Evolutionary conservation across 2,329 filamentous ascomycete genomes (phyloP).

Genomic region (Colletotrichum viniferum): DNA sequence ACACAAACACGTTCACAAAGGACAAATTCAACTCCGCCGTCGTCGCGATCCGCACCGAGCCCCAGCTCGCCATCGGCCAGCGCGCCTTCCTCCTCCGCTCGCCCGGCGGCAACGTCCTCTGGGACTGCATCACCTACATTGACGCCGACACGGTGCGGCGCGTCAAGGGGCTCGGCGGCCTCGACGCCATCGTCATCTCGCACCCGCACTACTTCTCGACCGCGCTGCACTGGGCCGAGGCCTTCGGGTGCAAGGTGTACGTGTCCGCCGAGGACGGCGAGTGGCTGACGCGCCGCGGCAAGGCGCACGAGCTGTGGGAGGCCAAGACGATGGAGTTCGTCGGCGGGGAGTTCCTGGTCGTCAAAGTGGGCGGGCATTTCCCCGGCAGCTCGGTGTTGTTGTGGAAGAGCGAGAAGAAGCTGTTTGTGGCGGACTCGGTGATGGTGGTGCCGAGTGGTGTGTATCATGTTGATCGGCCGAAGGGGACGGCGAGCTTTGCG

Average conservation of each 20-base stretch:
- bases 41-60: conserved; percentile 52
- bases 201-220: conserved; percentile 87
- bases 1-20: conserved; percentile 60
- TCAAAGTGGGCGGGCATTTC: conserved; percentile 82
- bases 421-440: conserved; percentile 82
- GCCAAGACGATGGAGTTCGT: conserved; percentile 44
- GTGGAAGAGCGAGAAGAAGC: conserved; percentile 51
- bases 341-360: conserved; percentile 57
- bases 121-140: conserved; percentile 77
- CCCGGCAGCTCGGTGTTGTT: conserved; percentile 73
- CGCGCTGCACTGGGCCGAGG: conserved; percentile 73
- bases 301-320: conserved; percentile 51
- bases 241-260: conserved; percentile 74
- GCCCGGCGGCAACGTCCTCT: conserved; percentile 72
- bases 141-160: conserved; percentile 64
- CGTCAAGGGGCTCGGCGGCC: conserved; percentile 66
- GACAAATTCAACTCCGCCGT: conserved; percentile 49
- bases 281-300: conserved; percentile 63
- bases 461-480: conserved; percentile 16
- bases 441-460: conserved; percentile 68
- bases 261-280: conserved; percentile 65
- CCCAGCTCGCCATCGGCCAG: conserved; percentile 76
- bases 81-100: conserved; percentile 73
- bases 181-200: conserved; percentile 75
- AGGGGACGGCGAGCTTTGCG: conserved; percentile 13